phyloP scores from a whole-genome alignment of 371 early-diverging fungal genomes.

The Capniomyces stellatus region DNA sequence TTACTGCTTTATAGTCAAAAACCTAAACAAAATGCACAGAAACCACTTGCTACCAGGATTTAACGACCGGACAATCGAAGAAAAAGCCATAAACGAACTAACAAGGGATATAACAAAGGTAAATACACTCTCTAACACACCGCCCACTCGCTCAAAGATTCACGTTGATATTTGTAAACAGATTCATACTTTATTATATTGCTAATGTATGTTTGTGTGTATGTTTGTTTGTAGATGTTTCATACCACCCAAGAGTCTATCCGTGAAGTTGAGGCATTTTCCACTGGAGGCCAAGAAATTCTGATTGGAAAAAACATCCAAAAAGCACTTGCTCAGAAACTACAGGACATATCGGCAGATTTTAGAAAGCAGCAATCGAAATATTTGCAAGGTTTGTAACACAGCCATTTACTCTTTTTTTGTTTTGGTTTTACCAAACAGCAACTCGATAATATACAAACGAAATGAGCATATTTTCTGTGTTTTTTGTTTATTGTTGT shows the following conservation, averaged over 20 bases:
- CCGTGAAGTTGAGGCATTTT: constrained; percentile 42
- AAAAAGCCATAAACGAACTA: constrained; percentile 61
- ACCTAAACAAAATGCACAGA: constrained; percentile 70
- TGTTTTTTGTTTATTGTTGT: too few species aligned
- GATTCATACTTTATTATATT: constrained; percentile 3
- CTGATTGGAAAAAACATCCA: constrained; percentile 70
- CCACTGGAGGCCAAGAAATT: constrained; percentile 36
- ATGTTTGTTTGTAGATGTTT: constrained; percentile 43
- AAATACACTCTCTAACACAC: constrained; percentile 1
- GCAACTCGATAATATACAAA: too few species aligned
- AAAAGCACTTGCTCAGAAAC: constrained; percentile 65
- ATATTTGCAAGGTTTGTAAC: constrained; percentile 77
- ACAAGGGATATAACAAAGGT: constrained; percentile 70
- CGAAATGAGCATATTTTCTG: too few species aligned
- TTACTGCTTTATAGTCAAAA: constrained; percentile 22
- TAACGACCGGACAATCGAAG: constrained; percentile 69
- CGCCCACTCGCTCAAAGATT: neutral
- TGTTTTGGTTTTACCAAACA: too few species aligned
- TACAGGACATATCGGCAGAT: constrained; percentile 61
- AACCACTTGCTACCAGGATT: constrained; percentile 86
- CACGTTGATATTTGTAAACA: neutral
- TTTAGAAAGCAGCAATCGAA: constrained; percentile 74
- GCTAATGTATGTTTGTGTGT: neutral
- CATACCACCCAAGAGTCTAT: constrained; percentile 61
- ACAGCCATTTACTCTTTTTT: too few species aligned